Conservation (phyloP, 352 stramenopile species). For the Phytophthora nicotianae region DNA sequence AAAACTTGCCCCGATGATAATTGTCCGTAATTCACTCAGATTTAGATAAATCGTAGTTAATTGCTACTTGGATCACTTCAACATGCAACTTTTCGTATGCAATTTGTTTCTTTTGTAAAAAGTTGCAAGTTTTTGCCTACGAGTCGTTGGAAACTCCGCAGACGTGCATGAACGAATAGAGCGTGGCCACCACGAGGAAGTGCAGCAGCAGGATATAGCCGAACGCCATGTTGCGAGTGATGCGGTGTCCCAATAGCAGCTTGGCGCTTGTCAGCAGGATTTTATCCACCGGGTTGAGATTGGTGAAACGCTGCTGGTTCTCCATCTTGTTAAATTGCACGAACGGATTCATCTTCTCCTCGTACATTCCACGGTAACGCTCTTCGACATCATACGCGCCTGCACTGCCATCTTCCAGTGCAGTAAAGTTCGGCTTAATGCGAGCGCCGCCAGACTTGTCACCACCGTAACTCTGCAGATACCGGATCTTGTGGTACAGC, state of each 20-base stretch:
- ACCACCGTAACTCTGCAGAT: conserved; percentile 79
- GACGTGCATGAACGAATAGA: conserved; percentile 89
- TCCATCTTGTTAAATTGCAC: conserved; percentile 92
- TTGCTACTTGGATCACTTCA: conserved; percentile 2
- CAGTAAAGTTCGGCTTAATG: conserved; percentile 25
- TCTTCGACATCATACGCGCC: conserved; percentile 58
- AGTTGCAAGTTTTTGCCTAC: conserved; percentile 1
- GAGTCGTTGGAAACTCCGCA: conserved; percentile 82
- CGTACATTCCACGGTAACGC: conserved; percentile 89
- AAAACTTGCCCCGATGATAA: background rate
- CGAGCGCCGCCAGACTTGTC: conserved; percentile 27
- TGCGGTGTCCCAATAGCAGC: conserved; percentile 81
- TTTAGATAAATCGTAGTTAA: conserved; percentile 3
- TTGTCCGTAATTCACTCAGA: background rate
- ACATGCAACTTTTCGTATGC: background rate
- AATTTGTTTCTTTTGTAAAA: background rate
- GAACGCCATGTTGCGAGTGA: conserved; percentile 85
- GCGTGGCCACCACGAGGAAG: conserved; percentile 82
- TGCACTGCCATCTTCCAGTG: conserved; percentile 47
- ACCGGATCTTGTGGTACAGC: conserved; percentile 91
- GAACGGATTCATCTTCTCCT: conserved; percentile 93
- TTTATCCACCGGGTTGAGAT: conserved; percentile 91
- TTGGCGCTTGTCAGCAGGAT: conserved; percentile 89
- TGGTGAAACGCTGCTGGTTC: conserved; percentile 87
- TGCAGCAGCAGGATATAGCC: conserved; percentile 88